A percentile compares a stretch with the other conserved stretches of the same genome.
Conservation (phyloP, 345 rosid genomes). For the Cochlearia excelsa region DNA sequence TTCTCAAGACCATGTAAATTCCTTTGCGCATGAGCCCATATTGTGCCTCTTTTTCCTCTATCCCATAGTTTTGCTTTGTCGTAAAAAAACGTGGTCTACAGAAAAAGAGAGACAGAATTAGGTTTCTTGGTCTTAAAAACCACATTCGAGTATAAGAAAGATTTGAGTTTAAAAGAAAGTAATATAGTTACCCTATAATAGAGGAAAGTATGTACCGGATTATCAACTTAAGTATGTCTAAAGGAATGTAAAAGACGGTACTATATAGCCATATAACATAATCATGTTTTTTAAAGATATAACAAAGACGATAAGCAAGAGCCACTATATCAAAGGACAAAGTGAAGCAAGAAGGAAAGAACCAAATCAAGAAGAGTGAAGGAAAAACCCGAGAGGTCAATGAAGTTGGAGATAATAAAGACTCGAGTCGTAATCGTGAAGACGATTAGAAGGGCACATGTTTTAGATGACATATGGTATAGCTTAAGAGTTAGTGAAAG, state of each 20-base stretch:
- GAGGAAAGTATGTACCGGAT: constrained; percentile 72
- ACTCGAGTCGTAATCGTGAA: too few relatives aligned
- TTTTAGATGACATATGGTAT: too few relatives aligned
- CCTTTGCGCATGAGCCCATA: constrained; percentile 80
- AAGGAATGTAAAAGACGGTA: constrained; percentile 65
- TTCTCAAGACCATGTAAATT: constrained; percentile 80
- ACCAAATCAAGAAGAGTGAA: too few relatives aligned
- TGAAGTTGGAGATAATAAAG: too few relatives aligned
- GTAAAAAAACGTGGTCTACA: constrained; percentile 72
- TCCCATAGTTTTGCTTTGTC: constrained; percentile 82
- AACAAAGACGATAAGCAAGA: too few relatives aligned
- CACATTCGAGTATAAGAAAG: constrained; percentile 5
- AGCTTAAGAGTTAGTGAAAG: too few relatives aligned
- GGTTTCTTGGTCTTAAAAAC: not conserved
- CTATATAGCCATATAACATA: constrained; percentile 57
- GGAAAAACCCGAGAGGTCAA: too few relatives aligned
- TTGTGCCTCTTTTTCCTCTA: constrained; percentile 86
- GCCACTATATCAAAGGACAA: too few relatives aligned
- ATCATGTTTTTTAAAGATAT: too few relatives aligned
- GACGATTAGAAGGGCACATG: too few relatives aligned
- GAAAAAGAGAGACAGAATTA: not conserved
- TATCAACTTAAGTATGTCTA: constrained; percentile 69
- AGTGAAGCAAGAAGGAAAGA: too few relatives aligned
- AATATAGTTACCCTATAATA: constrained; percentile 63
- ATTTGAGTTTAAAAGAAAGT: not conserved